These are phyloP conservation scores for Fulvia fulva DNA, from an alignment of 2,329 filamentous ascomycete genomes.

Conservation along the genomic window DNA sequence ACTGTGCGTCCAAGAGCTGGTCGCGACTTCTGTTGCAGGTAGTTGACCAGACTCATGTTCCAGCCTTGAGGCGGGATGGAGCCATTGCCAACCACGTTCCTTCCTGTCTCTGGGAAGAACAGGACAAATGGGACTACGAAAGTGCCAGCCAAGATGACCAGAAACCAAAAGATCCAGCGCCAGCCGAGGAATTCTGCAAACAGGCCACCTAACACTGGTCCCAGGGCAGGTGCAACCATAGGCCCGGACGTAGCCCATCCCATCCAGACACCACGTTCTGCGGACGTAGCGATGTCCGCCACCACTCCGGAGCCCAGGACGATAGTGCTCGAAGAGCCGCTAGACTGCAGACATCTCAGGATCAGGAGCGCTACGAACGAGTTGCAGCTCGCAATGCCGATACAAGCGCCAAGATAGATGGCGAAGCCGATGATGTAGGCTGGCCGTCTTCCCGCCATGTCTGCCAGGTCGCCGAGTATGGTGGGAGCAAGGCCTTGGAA, in stretches of 20 bases:
- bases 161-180: constrained; percentile 43
- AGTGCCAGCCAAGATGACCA: constrained; percentile 35
- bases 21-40: constrained; percentile 17
- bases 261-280: constrained; percentile 33
- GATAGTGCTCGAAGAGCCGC: constrained; percentile 39
- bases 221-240: constrained; percentile 28
- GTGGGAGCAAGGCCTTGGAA: constrained; percentile 46
- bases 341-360: constrained; percentile 31
- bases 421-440: constrained; percentile 25
- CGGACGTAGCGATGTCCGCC: constrained; percentile 31
- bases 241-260: constrained; percentile 30
- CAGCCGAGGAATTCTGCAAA: constrained; percentile 33
- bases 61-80: constrained; percentile 29
- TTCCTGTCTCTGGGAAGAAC: constrained; percentile 37
- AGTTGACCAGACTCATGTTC: constrained; percentile 29
- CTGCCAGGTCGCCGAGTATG: constrained; percentile 22
- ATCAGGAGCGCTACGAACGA: constrained; percentile 22
- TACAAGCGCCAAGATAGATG: constrained; percentile 23
- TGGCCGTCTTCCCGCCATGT: constrained; percentile 23
- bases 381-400: constrained; percentile 21
- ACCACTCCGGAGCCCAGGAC: constrained; percentile 33
- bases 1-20: constrained; percentile 23
- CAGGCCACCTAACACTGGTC: constrained; percentile 29
- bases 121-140: constrained; percentile 28
- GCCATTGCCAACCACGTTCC: constrained; percentile 40